A percentile compares a stretch with the other conserved stretches of the same genome.
phyloP scores from a whole-genome alignment of 2,329 filamentous ascomycete genomes.

The Verticillium albo-atrum region DNA sequence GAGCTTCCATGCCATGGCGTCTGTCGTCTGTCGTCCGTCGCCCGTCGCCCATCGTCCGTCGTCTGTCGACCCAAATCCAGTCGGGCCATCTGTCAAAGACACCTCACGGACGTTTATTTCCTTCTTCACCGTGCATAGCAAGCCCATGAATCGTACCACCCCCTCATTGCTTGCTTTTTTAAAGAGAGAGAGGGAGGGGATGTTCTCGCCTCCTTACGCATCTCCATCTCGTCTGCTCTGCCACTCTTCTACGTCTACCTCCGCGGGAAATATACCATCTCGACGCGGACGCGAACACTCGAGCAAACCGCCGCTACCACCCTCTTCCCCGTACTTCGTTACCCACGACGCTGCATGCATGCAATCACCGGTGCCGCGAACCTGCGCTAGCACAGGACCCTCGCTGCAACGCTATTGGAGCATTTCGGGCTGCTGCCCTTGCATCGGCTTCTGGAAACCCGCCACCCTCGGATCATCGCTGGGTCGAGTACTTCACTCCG shows the following conservation, averaged over 20 bases:
- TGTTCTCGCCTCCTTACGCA: no score
- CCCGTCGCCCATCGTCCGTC: no score
- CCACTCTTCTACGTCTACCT: no score
- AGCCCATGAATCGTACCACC: neutral
- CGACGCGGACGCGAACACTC: neutral
- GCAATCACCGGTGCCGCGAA: neutral
- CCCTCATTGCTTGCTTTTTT: neutral
- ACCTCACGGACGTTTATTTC: neutral
- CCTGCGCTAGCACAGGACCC: neutral
- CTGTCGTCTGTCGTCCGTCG: neutral
- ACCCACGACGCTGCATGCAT: neutral
- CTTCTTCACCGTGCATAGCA: neutral
- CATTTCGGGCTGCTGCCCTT: neutral
- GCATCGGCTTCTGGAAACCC: conserved; percentile 2
- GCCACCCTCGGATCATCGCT: neutral
- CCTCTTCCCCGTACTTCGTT: neutral
- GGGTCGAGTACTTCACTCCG: neutral
- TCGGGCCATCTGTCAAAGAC: neutral
- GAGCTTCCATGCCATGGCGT: neutral
- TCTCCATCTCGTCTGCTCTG: no score
- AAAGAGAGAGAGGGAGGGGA: no score
- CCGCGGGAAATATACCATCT: neutral
- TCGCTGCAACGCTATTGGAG: neutral
- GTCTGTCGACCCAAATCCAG: neutral
- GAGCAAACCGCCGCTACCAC: neutral